Conservation (phyloP, 2,329 filamentous ascomycete genomes). For the Colletotrichum melonis region DNA sequence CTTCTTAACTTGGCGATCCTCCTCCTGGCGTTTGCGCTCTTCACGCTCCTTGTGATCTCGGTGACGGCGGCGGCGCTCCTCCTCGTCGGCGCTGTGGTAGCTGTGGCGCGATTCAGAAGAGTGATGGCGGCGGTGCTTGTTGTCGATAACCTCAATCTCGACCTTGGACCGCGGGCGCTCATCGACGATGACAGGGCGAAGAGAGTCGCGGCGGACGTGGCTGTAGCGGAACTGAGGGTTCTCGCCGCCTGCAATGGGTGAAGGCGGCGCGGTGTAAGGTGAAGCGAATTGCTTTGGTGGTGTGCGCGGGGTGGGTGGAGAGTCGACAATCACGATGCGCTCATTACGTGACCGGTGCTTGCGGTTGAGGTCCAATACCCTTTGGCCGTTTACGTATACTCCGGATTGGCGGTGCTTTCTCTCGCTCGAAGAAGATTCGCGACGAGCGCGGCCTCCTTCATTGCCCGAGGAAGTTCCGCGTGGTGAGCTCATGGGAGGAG, state of each 20-base stretch:
- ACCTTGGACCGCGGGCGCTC: slow-evolving; percentile 47
- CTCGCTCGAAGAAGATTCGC: slow-evolving; percentile 45
- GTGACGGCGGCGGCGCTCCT: slow-evolving; percentile 41
- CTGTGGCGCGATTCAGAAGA: slow-evolving; percentile 50
- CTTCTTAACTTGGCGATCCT: slow-evolving; percentile 41
- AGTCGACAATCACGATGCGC: slow-evolving; percentile 57
- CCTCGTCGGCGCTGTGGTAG: slow-evolving; percentile 42
- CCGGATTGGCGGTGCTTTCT: slow-evolving; percentile 46
- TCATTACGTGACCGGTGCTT: slow-evolving; percentile 50
- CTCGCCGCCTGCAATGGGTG: slow-evolving; percentile 38
- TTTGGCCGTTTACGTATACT: slow-evolving; percentile 52
- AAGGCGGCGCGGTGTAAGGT: slow-evolving; percentile 53
- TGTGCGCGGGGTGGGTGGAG: slow-evolving; percentile 57
- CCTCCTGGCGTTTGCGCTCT: slow-evolving; percentile 41
- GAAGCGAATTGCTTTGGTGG: slow-evolving; percentile 55
- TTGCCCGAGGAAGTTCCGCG: slow-evolving; percentile 47
- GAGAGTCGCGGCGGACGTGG: slow-evolving; percentile 36
- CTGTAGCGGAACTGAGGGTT: slow-evolving; percentile 39
- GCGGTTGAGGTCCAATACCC: slow-evolving; percentile 47
- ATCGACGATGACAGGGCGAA: slow-evolving; percentile 52
- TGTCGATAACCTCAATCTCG: slow-evolving; percentile 51
- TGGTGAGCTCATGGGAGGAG: slow-evolving; percentile 47
- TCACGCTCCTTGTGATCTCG: slow-evolving; percentile 38
- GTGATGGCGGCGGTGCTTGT: slow-evolving; percentile 45
- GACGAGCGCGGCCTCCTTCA: slow-evolving; percentile 49